Evolutionary conservation across 148 eudicot genomes (phyloP).

Genomic region (Rhododendron ferrugineum): DNA sequence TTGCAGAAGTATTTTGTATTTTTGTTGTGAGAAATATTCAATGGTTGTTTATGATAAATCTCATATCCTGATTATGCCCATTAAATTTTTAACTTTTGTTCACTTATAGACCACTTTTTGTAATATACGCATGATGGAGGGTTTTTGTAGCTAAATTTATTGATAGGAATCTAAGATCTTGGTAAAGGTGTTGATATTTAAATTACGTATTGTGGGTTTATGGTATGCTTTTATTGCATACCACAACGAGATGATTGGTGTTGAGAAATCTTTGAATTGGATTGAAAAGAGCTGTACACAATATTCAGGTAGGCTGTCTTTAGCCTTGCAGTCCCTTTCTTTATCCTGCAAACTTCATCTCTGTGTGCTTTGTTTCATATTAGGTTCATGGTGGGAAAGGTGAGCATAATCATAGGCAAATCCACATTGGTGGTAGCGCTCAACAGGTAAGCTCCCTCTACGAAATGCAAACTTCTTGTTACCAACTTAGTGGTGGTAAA

Average conservation of each 20-base stretch:
- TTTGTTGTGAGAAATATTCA: neutral
- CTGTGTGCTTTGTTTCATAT: conserved; percentile 7
- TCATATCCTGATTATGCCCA: neutral
- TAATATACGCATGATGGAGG: neutral
- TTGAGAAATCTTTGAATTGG: neutral
- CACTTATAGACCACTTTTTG: neutral
- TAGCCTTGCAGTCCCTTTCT: neutral
- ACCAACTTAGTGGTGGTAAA: neutral
- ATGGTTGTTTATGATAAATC: neutral
- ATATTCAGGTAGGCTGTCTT: neutral
- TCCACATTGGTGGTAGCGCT: conserved; percentile 77
- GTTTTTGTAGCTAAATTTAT: neutral
- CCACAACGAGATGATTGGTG: neutral
- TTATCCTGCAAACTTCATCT: neutral
- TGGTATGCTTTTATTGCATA: neutral
- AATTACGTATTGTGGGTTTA: neutral
- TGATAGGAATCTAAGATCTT: neutral
- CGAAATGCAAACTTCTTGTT: neutral
- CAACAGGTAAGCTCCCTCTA: conserved; percentile 49
- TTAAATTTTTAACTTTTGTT: neutral
- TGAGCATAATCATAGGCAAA: conserved; percentile 74
- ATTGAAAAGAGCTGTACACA: neutral
- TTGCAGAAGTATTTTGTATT: neutral
- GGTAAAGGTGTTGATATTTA: neutral
- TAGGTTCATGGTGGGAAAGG: conserved; percentile 92